Evolutionary conservation across 345 rosid genomes (phyloP).

Genomic region (Lagerstroemia speciosa): DNA sequence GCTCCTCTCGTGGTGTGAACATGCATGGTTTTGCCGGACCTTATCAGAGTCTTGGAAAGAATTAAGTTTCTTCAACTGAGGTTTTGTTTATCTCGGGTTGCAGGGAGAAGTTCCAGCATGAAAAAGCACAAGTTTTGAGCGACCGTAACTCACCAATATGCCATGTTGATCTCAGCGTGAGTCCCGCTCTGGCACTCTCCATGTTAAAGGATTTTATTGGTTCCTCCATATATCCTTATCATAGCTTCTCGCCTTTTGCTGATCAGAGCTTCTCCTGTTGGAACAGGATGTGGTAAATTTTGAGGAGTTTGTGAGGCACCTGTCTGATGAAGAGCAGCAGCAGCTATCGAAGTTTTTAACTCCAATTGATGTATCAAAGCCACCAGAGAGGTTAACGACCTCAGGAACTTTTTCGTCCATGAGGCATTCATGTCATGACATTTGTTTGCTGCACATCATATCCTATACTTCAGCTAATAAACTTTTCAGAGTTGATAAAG

Average conservation of each 20-base stretch:
- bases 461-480: neutral
- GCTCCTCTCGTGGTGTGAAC: too few relatives aligned
- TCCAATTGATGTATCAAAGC: conserved; percentile 42
- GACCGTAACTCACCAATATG: conserved; percentile 57
- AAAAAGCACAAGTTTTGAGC: conserved; percentile 48
- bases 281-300: conserved; percentile 73
- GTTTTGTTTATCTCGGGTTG: conserved; percentile 21
- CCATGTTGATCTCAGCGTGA: conserved; percentile 65
- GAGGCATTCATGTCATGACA: neutral
- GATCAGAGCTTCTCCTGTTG: conserved; percentile 7
- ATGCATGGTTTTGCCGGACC: too few relatives aligned
- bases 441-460: neutral
- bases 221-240: neutral
- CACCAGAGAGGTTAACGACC: conserved; percentile 52
- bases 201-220: neutral
- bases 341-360: conserved; percentile 63
- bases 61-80: conserved; percentile 1
- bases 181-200: conserved; percentile 7
- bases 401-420: neutral
- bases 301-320: conserved; percentile 54
- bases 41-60: neutral
- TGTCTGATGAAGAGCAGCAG: conserved; percentile 76
- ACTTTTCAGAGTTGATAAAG: too few relatives aligned
- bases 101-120: conserved; percentile 69
- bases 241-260: conserved; percentile 3